Evolutionary conservation across 495 filamentous ascomycete genomes (phyloP).

Genomic region (Geoglossum glabrum): DNA sequence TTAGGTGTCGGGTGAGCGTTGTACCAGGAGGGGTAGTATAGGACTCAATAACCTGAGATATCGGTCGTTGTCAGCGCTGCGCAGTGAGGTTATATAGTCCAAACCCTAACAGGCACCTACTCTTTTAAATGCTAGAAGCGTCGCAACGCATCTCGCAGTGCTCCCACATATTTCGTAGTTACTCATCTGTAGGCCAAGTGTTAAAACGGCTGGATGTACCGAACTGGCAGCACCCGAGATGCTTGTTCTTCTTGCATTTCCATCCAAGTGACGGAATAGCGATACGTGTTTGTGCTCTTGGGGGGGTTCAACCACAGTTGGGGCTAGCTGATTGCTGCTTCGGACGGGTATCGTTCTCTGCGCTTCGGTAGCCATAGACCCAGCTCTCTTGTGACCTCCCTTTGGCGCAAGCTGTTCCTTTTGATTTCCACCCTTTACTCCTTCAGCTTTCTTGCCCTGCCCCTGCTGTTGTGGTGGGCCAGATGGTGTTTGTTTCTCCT

Average conservation of each 20-base stretch:
- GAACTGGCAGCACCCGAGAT: conserved; percentile 65
- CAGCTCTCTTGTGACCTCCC: conserved; percentile 8
- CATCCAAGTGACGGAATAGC: conserved; percentile 72
- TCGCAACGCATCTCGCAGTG: conserved; percentile 72
- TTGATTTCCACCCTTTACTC: conserved; percentile 3
- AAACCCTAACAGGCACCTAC: conserved; percentile 20
- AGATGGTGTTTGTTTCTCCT: conserved; percentile 31
- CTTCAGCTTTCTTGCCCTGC: conserved; percentile 10
- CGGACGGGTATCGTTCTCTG: conserved; percentile 19
- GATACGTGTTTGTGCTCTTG: conserved; percentile 52
- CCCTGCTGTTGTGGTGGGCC: conserved; percentile 16
- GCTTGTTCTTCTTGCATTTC: conserved; percentile 45
- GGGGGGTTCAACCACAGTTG: conserved; percentile 25
- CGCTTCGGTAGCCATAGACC: conserved; percentile 17
- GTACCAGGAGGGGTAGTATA: conserved; percentile 73
- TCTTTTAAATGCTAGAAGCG: conserved; percentile 70
- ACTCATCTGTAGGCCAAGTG: conserved; percentile 75
- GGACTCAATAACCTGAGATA: conserved; percentile 57
- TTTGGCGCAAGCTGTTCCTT: conserved; percentile 13
- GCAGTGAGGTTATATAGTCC: background rate
- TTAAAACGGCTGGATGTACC: conserved; percentile 71
- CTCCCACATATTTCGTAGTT: conserved; percentile 79
- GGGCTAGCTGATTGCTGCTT: conserved; percentile 23
- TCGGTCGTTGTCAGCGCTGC: background rate
- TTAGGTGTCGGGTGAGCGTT: conserved; percentile 74